Percentiles rank a stretch among this genome's conserved stretches.
phyloP scores from a whole-genome alignment of 345 rosid species.

The Raphanus sativus region DNA sequence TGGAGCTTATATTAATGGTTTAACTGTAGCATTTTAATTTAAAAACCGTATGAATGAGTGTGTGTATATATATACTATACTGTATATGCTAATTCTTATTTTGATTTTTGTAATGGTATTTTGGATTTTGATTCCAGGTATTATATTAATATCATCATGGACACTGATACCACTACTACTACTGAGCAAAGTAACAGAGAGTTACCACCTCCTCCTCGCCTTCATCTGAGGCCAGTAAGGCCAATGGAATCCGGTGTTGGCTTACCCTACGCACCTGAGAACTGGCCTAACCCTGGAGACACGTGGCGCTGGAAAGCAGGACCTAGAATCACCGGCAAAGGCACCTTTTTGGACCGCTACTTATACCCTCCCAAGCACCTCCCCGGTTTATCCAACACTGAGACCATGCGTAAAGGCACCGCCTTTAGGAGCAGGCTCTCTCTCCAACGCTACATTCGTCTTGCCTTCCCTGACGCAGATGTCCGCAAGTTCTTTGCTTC shows the following conservation, averaged over 20 bases:
- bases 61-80: too few species aligned
- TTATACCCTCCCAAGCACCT: slow-evolving; percentile 64
- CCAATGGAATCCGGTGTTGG: slow-evolving; percentile 59
- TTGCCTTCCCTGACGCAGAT: slow-evolving; percentile 58
- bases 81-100: too few species aligned
- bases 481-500: slow-evolving; percentile 60
- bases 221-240: slow-evolving; percentile 43
- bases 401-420: background rate
- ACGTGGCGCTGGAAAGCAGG: slow-evolving; percentile 73
- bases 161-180: slow-evolving; percentile 26
- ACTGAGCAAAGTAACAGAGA: slow-evolving; percentile 34
- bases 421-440: slow-evolving; percentile 52
- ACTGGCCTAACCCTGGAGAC: slow-evolving; percentile 71
- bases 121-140: slow-evolving; percentile 8
- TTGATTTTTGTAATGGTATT: too few species aligned
- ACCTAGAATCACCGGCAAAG: slow-evolving; percentile 42
- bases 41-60: too few species aligned
- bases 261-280: slow-evolving; percentile 66
- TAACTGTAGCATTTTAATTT: too few species aligned
- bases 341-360: slow-evolving; percentile 57
- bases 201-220: background rate
- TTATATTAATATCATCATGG: slow-evolving; percentile 35
- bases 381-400: background rate
- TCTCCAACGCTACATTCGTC: slow-evolving; percentile 44
- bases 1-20: too few species aligned